These are phyloP conservation scores for Globisporangium canariense DNA, from an alignment of 352 stramenopile genomes.

Conservation along the genomic window DNA sequence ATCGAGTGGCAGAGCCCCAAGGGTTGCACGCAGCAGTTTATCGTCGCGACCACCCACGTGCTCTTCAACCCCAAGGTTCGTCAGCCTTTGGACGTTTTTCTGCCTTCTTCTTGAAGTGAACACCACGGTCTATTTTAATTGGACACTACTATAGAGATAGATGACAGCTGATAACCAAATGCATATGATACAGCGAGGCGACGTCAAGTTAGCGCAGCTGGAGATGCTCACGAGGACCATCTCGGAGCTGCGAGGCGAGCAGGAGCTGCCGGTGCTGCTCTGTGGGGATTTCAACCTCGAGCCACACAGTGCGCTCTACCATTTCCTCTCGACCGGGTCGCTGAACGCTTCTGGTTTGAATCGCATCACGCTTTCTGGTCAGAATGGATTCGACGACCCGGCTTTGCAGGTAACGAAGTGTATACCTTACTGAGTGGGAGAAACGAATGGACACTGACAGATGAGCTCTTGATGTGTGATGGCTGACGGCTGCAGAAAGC, in stretches of 20 bases:
- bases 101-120: background rate
- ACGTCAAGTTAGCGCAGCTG: conserved; percentile 65
- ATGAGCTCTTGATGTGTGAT: conserved; percentile 3
- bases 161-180: background rate
- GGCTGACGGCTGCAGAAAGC: conserved; percentile 21
- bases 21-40: conserved; percentile 27
- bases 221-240: conserved; percentile 43
- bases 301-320: conserved; percentile 62
- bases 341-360: conserved; percentile 44
- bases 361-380: conserved; percentile 43
- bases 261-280: conserved; percentile 31
- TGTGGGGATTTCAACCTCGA: conserved; percentile 70
- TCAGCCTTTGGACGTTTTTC: background rate
- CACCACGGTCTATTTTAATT: background rate
- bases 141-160: background rate
- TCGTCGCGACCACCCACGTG: conserved; percentile 66
- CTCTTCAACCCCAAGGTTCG: conserved; percentile 68
- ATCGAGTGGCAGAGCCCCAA: conserved; percentile 27
- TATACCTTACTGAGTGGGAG: background rate
- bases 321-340: conserved; percentile 45
- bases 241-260: conserved; percentile 20
- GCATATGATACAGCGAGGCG: conserved; percentile 35
- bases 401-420: conserved; percentile 21
- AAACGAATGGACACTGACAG: background rate
- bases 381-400: conserved; percentile 24